Evolutionary conservation across 371 early-diverging fungal genomes (phyloP).

Genomic region (Rhizomucor pusillus): DNA sequence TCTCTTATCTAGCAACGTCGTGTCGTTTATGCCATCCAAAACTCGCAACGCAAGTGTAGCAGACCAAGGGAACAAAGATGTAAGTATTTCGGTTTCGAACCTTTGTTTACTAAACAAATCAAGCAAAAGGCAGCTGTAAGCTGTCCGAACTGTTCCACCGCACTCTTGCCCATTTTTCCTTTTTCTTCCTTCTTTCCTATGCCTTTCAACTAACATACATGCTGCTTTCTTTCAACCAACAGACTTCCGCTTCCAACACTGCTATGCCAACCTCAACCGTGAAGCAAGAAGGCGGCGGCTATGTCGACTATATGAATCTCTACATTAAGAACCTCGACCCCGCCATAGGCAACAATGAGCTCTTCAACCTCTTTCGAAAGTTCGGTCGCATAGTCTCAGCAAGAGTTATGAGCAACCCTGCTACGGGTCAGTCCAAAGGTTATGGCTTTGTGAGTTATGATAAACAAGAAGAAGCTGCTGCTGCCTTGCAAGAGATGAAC

Average conservation of each 20-base stretch:
- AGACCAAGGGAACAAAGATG: constrained; percentile 10
- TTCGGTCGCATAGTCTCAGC: constrained; percentile 44
- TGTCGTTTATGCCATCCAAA: constrained; percentile 14
- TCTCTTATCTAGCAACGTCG: constrained; percentile 10
- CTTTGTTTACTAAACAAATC: constrained; percentile 18
- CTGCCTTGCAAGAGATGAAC: constrained; percentile 39
- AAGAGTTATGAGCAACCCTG: constrained; percentile 37
- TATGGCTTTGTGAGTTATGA: constrained; percentile 45
- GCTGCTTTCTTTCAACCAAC: constrained; percentile 4
- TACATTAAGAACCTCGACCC: constrained; percentile 45
- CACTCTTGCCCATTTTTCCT: constrained; percentile 3
- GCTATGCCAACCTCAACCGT: background rate
- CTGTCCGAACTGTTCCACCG: background rate
- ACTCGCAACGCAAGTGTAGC: constrained; percentile 3
- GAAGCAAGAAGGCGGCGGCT: background rate
- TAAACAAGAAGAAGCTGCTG: constrained; percentile 34
- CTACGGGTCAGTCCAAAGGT: constrained; percentile 40
- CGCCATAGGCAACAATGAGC: constrained; percentile 29
- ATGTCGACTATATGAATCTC: constrained; percentile 28
- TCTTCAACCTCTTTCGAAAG: constrained; percentile 36
- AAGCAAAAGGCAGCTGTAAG: background rate
- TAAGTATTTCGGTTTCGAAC: constrained; percentile 9
- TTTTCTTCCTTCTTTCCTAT: constrained; percentile 10
- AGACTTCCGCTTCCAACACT: background rate
- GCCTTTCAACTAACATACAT: background rate